Evolutionary conservation across 805 yeast genomes (phyloP).

Genomic region (Maudiozyma bulderi): DNA sequence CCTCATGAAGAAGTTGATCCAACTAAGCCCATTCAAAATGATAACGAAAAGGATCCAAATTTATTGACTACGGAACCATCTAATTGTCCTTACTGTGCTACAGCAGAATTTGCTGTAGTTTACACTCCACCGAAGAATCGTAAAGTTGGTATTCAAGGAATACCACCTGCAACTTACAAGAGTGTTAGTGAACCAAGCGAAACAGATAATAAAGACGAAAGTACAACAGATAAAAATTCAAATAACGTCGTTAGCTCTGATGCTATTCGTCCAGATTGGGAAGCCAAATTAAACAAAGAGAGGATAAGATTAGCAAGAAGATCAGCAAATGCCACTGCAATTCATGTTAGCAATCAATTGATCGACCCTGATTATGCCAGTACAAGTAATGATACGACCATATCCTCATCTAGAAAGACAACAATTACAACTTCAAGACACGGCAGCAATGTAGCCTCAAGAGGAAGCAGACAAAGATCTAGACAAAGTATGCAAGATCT

Average conservation of each 20-base stretch:
- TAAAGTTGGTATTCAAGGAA: conserved; percentile 48
- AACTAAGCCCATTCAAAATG: conserved; percentile 18
- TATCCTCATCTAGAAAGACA: conserved; percentile 11
- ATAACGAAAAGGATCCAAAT: conserved; percentile 39
- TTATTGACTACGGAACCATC: conserved; percentile 78
- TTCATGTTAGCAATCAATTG: conserved; percentile 77
- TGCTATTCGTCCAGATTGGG: conserved; percentile 89
- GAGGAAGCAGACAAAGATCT: conserved; percentile 7
- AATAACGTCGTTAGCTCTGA: conserved; percentile 58
- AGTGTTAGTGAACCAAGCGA: neutral
- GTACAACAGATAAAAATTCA: neutral
- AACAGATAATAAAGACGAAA: neutral
- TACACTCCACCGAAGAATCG: conserved; percentile 55
- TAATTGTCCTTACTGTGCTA: conserved; percentile 88
- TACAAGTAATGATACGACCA: conserved; percentile 1
- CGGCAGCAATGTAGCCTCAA: neutral
- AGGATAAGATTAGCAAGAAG: conserved; percentile 69
- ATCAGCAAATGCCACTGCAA: conserved; percentile 89
- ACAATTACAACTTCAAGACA: conserved; percentile 9
- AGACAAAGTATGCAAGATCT: conserved; percentile 32
- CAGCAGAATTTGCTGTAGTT: conserved; percentile 73
- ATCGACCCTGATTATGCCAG: conserved; percentile 28
- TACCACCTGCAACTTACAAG: conserved; percentile 37
- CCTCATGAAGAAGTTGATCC: conserved; percentile 57
- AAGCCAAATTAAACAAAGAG: conserved; percentile 58